Percentiles rank a stretch among this genome's conserved stretches.
These are phyloP conservation scores for Thelonectria discophora DNA, from an alignment of 2,329 filamentous ascomycete species.

Conservation along the genomic window DNA sequence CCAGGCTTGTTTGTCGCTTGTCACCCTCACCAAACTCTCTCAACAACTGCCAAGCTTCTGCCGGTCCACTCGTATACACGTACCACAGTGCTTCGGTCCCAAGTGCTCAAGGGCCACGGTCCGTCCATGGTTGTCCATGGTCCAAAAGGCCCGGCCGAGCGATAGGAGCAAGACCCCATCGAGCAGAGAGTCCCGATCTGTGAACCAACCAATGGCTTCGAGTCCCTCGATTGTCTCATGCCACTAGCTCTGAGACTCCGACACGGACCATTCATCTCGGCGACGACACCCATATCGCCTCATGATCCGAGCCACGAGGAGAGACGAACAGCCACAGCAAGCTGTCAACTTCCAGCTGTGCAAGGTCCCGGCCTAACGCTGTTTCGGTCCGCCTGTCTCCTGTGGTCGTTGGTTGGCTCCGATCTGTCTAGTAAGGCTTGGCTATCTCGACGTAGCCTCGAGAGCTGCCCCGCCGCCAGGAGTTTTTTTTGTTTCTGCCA, in stretches of 20 bases:
- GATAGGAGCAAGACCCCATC: slow-evolving; percentile 28
- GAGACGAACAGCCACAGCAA: slow-evolving; percentile 12
- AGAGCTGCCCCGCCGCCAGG: neutral
- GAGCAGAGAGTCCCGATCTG: slow-evolving; percentile 25
- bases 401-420: slow-evolving; percentile 18
- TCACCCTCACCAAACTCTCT: neutral
- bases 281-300: slow-evolving; percentile 27
- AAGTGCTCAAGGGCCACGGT: neutral
- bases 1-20: slow-evolving; percentile 5
- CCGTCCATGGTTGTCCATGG: neutral
- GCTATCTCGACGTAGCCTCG: neutral
- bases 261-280: slow-evolving; percentile 32
- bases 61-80: slow-evolving; percentile 20
- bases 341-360: slow-evolving; percentile 16
- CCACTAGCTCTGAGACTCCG: slow-evolving; percentile 35
- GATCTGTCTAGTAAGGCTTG: slow-evolving; percentile 8
- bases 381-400: slow-evolving; percentile 14
- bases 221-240: slow-evolving; percentile 28
- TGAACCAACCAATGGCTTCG: slow-evolving; percentile 33
- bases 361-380: slow-evolving; percentile 7
- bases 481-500: neutral
- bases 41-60: slow-evolving; percentile 17
- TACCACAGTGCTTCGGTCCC: slow-evolving; percentile 11
- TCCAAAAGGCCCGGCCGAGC: slow-evolving; percentile 21
- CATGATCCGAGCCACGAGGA: slow-evolving; percentile 15